Evolutionary conservation across 176 grass and related monocot species (phyloP).

Genomic region (Alloteropsis semialata): DNA sequence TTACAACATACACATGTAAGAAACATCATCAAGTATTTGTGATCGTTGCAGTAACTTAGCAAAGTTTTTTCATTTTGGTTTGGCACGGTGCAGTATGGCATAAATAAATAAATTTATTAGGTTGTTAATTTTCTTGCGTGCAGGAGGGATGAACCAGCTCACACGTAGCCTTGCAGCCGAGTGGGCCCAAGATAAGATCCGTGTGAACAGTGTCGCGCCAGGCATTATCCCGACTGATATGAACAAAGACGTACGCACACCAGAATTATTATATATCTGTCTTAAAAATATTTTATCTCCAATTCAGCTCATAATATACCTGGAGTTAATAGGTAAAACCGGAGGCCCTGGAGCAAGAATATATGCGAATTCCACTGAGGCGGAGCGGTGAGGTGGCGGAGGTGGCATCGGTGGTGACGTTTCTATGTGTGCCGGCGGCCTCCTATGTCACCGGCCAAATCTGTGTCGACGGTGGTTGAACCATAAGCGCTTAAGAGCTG

Average conservation of each 20-base stretch:
- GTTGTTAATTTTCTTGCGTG: background rate
- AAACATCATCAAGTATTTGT: too few species aligned
- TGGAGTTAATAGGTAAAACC: background rate
- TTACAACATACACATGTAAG: too few species aligned
- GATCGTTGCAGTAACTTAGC: too few species aligned
- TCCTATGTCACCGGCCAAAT: conserved; percentile 1
- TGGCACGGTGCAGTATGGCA: too few species aligned
- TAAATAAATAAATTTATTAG: too few species aligned
- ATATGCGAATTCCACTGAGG: background rate
- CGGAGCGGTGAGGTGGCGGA: background rate
- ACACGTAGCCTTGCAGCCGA: conserved; percentile 35
- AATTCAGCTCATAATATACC: too few species aligned
- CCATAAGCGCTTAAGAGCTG: background rate
- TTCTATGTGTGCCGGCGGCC: conserved; percentile 4
- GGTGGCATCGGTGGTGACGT: background rate
- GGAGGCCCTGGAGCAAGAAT: too few species aligned
- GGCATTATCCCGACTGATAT: background rate
- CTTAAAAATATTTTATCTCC: too few species aligned
- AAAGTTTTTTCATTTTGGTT: too few species aligned
- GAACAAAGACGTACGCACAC: background rate
- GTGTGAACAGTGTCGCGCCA: conserved; percentile 37
- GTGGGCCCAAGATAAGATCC: conserved; percentile 28
- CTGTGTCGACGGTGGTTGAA: background rate
- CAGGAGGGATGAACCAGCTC: conserved; percentile 35
- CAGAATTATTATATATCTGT: too few species aligned